Evolutionary conservation across 805 yeast genomes (phyloP), one percentile per base, ranked within the genome.

Genomic region (Cyberlindnera amylophila): DNA sequence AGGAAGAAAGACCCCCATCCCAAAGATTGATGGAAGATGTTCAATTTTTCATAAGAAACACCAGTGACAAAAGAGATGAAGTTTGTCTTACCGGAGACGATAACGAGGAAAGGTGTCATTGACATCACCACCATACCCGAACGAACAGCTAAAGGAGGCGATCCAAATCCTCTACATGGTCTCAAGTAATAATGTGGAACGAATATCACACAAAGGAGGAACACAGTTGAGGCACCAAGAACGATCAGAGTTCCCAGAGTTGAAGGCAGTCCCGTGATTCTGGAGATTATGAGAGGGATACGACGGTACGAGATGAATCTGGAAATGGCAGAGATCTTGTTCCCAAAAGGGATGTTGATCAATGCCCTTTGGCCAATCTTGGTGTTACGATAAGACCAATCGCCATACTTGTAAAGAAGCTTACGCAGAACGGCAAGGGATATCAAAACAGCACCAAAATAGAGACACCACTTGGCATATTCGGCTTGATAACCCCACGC

Each of bases 121-220:
- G 78, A 77, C 26, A 68, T 61, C 1, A 76, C 69, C 70, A 72
- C 69, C 23, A 74, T 46, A 2, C 81, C 82, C 1, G 81, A 63
- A 36, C 82, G 57, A 1, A 74, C 70, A 0, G 78, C 79, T 28
- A 78, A 45, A 9, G 82, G 82, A n/a, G 82, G 79, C 3, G 79
- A 65, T 2, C 82, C 83, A 56, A 76, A 77, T 0, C 77, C 78
- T 4, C 59, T 28, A 54, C 83, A 78, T 0, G 60, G 75, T 42
- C 81, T 59, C 47, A 72, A 72, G 69, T 72, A 75, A 36, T 67
- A 66, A 39, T 70, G 75, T 6, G 82, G 81, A 56, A 66, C 52
- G 27, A 67, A 66, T 15, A 59, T 43, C 45, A 58, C 59, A 13
- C 63, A 55, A 7, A 65, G 33, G 6, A 58, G 36, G 47, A 70